Percentiles rank a stretch among this genome's conserved stretches.
Conservation (phyloP, 768 basidiomycete genomes). For the Tulasnella sp. region DNA sequence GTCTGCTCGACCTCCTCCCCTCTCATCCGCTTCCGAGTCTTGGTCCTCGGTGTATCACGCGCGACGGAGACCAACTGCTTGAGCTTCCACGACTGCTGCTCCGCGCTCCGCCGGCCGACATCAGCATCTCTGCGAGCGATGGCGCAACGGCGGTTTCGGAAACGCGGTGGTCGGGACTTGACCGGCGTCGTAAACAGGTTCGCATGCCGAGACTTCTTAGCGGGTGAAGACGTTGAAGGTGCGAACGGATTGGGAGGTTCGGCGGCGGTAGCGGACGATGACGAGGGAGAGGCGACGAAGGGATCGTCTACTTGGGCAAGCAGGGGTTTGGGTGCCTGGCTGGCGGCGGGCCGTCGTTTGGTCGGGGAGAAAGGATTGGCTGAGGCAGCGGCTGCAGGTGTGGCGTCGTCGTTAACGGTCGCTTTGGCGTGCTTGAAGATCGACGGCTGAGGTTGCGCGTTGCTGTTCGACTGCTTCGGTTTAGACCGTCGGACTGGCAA, state of each 20-base stretch:
- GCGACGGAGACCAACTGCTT: neutral
- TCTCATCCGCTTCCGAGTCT: constrained; percentile 34
- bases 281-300: constrained; percentile 1
- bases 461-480: constrained; percentile 15
- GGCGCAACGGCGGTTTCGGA: neutral
- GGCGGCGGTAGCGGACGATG: constrained; percentile 7
- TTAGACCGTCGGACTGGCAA: neutral
- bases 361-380: constrained; percentile 34
- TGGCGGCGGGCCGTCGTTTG: constrained; percentile 4
- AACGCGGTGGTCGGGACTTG: neutral
- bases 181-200: neutral
- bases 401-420: neutral
- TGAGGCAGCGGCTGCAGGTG: neutral
- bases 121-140: constrained; percentile 3
- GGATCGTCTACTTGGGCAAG: constrained; percentile 16
- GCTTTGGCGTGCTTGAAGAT: constrained; percentile 18
- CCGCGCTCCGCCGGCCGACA: neutral
- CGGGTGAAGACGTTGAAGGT: neutral
- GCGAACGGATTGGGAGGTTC: constrained; percentile 28
- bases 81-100: constrained; percentile 14
- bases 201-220: neutral
- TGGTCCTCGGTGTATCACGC: constrained; percentile 35
- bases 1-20: constrained; percentile 36
- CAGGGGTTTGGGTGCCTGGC: neutral
- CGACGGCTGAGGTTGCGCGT: neutral